phyloP scores from a whole-genome alignment of 257 asterid genomes.

The Paulownia fortunei region DNA sequence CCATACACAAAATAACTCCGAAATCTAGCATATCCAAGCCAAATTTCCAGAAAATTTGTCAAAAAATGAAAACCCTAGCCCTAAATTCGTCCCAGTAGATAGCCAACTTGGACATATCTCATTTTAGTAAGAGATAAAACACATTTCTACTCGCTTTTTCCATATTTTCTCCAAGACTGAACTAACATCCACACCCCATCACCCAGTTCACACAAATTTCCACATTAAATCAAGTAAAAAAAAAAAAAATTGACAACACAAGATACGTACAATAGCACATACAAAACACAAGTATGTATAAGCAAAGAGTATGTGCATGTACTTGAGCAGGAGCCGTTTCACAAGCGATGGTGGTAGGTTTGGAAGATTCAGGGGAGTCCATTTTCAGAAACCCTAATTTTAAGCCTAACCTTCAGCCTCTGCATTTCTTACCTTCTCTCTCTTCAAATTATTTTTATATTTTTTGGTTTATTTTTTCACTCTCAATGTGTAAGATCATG shows the following conservation, averaged over 20 bases:
- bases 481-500: not conserved
- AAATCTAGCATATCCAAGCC: not conserved
- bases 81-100: not conserved
- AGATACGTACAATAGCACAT: not conserved
- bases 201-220: conserved; percentile 2
- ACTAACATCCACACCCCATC: not conserved
- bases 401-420: conserved; percentile 30
- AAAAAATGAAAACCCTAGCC: not conserved
- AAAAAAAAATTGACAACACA: not conserved
- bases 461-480: not conserved
- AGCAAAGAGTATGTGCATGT: conserved; percentile 15
- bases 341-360: conserved; percentile 19
- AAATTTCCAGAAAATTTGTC: not conserved
- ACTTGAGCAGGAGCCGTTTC: conserved; percentile 40
- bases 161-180: not conserved
- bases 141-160: not conserved
- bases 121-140: not conserved
- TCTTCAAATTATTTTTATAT: not conserved
- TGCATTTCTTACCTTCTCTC: conserved; percentile 32
- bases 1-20: not conserved
- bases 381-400: conserved; percentile 45
- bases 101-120: not conserved
- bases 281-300: not conserved
- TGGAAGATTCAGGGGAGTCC: conserved; percentile 62
- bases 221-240: not conserved